Evolutionary conservation across 2,329 filamentous ascomycete species (phyloP), one percentile per base, ranked within the genome.

Genomic region (Arthrobotrys pseudoclavata): DNA sequence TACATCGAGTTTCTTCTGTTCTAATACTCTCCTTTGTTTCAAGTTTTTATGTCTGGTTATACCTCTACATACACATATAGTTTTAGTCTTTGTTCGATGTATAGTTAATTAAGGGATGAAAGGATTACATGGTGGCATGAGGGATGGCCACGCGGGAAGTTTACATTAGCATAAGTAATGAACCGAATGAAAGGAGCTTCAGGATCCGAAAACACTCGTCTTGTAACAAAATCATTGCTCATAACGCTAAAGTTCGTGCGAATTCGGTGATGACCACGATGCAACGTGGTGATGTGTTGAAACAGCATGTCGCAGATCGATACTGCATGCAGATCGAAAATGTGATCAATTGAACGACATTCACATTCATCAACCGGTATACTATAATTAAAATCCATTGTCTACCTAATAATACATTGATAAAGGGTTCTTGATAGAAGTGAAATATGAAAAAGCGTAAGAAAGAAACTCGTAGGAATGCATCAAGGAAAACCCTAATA

Each of bases 351-450:
- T 31, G 29, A 31, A 31, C 29, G 29, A 31, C 29, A 7, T 31
- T 7, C n/a, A n/a, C n/a, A n/a, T 34, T 34, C 31, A 34, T 34
- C 31, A 34, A 34, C 6, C 4, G 1, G 6, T 34, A 34, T 29
- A 4, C 7, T 29, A 3, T 34, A 34, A 34, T 5, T 29, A 7
- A 34, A 9, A 6, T 60, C 52, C 52, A 76, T 66, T 69, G 57
- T 76, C 72, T 70, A 76, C 72, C 72, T 76, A 76, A 52, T 69
- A 76, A 76, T 76, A 76, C 72, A 76, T 22, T 68, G 24, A 47
- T 57, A 64, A 64, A 62, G 42, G 37, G 52, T 31, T n/a, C 7
- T 67, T 50, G 18, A 34, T n/a, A 48, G 48, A 57, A 57, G 53
- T 47, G 52, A 76, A 61, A 40, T 20, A 37, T 40, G 34, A 34